phyloP scores from a whole-genome alignment of 768 basidiomycete genomes.

The Phaffia tasmanica region DNA sequence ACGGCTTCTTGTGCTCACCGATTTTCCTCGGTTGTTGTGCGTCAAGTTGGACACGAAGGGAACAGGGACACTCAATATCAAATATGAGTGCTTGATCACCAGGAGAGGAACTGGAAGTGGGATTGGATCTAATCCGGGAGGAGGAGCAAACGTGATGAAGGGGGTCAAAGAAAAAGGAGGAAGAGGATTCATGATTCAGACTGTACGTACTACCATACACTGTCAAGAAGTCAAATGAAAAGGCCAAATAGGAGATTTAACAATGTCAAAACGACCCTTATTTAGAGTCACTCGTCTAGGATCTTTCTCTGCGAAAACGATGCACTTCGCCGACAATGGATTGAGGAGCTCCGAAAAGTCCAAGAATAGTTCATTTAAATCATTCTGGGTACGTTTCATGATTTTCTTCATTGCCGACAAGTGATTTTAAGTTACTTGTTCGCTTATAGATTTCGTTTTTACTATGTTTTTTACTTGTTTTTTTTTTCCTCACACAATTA shows the following conservation, averaged over 20 bases:
- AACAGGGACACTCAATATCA: conserved; percentile 22
- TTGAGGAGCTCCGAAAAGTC: conserved; percentile 11
- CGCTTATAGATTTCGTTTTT: not conserved
- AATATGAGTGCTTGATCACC: conserved; percentile 21
- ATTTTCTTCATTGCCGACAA: too few relatives aligned
- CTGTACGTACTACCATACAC: not conserved
- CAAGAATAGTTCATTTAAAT: not conserved
- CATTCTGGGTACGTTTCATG: not conserved
- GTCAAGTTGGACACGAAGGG: conserved; percentile 22
- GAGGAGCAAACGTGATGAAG: conserved; percentile 22
- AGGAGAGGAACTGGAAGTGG: conserved; percentile 12
- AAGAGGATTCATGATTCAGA: conserved; percentile 18
- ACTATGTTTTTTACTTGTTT: conserved; percentile 22
- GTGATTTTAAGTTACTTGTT: too few relatives aligned
- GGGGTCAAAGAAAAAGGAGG: conserved; percentile 21
- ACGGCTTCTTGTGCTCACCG: conserved; percentile 22
- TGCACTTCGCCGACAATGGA: conserved; percentile 9
- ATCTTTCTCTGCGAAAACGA: conserved; percentile 23
- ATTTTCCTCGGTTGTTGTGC: conserved; percentile 24
- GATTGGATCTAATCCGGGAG: not conserved
- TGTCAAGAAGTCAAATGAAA: not conserved
- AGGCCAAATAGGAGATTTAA: not conserved
- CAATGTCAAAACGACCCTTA: not conserved
- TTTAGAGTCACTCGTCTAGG: conserved; percentile 3
- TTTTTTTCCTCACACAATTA: conserved; percentile 21